phyloP scores from a whole-genome alignment of 192 early-diverging fungal species.

The Backusella morwellensis region DNA sequence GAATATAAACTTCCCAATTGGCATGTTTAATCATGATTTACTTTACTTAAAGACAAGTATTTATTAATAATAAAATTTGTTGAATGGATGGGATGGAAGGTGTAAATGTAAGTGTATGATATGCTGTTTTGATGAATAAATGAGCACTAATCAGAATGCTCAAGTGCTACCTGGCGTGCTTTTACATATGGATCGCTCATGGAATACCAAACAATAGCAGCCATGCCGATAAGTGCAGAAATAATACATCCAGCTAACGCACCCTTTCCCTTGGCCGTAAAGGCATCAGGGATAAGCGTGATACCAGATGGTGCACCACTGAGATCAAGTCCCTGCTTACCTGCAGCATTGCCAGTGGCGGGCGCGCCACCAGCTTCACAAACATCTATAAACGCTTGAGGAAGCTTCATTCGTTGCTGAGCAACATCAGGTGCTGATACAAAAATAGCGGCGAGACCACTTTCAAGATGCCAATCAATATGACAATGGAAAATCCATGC shows the following conservation, averaged over 20 bases:
- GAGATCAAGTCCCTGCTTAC: constrained; percentile 66
- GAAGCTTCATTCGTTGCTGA: constrained; percentile 50
- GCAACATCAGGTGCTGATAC: constrained; percentile 71
- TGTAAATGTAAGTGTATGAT: not conserved
- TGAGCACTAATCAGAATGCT: not conserved
- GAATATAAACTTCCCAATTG: too few species aligned
- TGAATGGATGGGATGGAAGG: not conserved
- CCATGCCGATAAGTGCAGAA: constrained; percentile 71
- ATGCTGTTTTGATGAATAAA: not conserved
- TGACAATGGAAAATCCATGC: constrained; percentile 89
- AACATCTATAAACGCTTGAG: constrained; percentile 56
- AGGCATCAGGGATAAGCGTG: constrained; percentile 49
- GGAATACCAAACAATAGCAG: constrained; percentile 75
- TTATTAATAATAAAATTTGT: not conserved
- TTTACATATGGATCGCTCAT: constrained; percentile 16
- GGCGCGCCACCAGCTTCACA: constrained; percentile 60
- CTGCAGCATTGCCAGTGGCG: constrained; percentile 70
- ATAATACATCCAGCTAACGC: constrained; percentile 71
- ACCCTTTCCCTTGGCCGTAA: constrained; percentile 67
- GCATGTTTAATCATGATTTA: too few species aligned
- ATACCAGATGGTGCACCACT: constrained; percentile 53
- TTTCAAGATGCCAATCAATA: constrained; percentile 72
- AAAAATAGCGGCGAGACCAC: constrained; percentile 69
- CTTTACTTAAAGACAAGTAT: too few species aligned
- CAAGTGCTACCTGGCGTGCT: not conserved